Percentiles rank a stretch among this genome's conserved stretches.
phyloP scores from a whole-genome alignment of 2,329 filamentous ascomycete genomes.

The Claviceps humidiphila region DNA sequence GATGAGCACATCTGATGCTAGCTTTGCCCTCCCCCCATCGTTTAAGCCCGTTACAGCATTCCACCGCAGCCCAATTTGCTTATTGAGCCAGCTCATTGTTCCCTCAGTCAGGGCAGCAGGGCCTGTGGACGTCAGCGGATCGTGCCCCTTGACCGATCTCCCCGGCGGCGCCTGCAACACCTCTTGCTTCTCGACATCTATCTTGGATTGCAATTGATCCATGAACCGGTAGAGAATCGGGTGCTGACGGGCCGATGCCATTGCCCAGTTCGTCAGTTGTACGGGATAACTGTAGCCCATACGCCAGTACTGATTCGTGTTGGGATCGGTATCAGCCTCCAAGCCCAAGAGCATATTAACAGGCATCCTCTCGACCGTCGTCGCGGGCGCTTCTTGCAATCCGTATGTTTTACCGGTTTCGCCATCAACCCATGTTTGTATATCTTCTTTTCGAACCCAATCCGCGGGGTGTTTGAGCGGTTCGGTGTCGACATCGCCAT shows the following conservation, averaged over 20 bases:
- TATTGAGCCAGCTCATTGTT: slow-evolving; percentile 11
- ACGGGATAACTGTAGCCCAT: slow-evolving; percentile 15
- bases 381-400: neutral
- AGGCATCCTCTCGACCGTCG: slow-evolving; percentile 2
- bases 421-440: slow-evolving; percentile 10
- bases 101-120: slow-evolving; percentile 13
- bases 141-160: slow-evolving; percentile 1
- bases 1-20: slow-evolving; percentile 11
- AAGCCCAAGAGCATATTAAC: slow-evolving; percentile 13
- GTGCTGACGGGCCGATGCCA: slow-evolving; percentile 12
- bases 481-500: slow-evolving; percentile 14
- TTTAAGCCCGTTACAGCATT: slow-evolving; percentile 11
- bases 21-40: slow-evolving; percentile 12
- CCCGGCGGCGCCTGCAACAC: neutral
- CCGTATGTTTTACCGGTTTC: slow-evolving; percentile 9
- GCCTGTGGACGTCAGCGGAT: slow-evolving; percentile 12
- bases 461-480: slow-evolving; percentile 11
- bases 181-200: slow-evolving; percentile 6
- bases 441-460: slow-evolving; percentile 11
- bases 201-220: slow-evolving; percentile 8
- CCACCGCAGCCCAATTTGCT: slow-evolving; percentile 11
- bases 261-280: slow-evolving; percentile 14
- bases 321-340: slow-evolving; percentile 13
- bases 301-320: slow-evolving; percentile 12
- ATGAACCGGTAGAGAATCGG: slow-evolving; percentile 11